A percentile compares a stretch with the other conserved stretches of the same genome.
Evolutionary conservation across 805 yeast genomes (phyloP).

Genomic region (Kluyveromyces wickerhamii): DNA sequence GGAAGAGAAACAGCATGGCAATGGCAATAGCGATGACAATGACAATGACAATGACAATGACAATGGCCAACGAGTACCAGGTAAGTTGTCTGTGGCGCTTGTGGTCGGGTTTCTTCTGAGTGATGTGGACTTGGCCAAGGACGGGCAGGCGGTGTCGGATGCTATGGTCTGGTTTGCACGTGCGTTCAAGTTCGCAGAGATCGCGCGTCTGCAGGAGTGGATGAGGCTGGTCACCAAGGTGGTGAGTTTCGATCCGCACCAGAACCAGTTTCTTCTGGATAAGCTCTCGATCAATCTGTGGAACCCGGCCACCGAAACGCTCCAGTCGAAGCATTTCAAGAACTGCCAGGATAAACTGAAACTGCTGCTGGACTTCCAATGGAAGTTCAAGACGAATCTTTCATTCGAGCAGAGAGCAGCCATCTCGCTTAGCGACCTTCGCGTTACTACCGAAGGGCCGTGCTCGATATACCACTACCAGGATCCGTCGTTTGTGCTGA

Average conservation of each 20-base stretch:
- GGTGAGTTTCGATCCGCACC: neutral
- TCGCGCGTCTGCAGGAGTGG: neutral
- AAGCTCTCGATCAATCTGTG: slow-evolving; percentile 25
- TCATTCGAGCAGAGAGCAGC: slow-evolving; percentile 19
- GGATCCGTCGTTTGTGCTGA: neutral
- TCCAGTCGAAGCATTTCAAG: slow-evolving; percentile 22
- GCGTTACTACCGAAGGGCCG: slow-evolving; percentile 3
- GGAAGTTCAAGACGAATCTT: slow-evolving; percentile 19
- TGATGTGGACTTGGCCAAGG: slow-evolving; percentile 4
- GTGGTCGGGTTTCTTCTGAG: neutral
- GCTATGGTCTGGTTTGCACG: slow-evolving; percentile 1
- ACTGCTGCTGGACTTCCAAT: slow-evolving; percentile 26
- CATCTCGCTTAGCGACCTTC: slow-evolving; percentile 17
- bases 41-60: too few relatives aligned
- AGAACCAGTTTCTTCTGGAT: slow-evolving; percentile 4
- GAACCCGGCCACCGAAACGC: slow-evolving; percentile 20
- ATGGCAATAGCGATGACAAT: too few relatives aligned
- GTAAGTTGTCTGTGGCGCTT: neutral
- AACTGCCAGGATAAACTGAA: slow-evolving; percentile 22
- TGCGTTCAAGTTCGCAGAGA: neutral
- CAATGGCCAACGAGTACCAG: too few relatives aligned
- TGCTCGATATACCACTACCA: slow-evolving; percentile 7
- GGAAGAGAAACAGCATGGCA: too few relatives aligned
- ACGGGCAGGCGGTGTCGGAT: neutral
- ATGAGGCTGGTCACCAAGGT: neutral